Evolutionary conservation across 2,329 filamentous ascomycete species (phyloP), one percentile per base, ranked within the genome.

Genomic region (Monosporascus sp.): DNA sequence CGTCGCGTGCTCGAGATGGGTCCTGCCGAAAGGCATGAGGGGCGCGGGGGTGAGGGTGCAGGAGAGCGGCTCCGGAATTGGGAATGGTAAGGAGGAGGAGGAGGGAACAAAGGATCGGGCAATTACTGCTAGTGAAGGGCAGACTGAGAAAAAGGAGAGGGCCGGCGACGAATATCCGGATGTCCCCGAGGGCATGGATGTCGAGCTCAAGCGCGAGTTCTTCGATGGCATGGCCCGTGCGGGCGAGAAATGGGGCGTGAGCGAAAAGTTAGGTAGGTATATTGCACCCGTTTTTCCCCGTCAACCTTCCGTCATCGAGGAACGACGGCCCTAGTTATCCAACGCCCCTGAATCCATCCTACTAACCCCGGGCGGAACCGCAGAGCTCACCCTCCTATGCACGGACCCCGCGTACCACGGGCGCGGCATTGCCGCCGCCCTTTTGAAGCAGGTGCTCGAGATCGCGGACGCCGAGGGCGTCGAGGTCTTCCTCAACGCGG

Each of bases 1-100:
- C 28, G 65, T 64, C 49, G 63, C 59, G 4, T 65, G 57, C 52
- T 56, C 63, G 2, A 63, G 63, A 40, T 68, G 65, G 66, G 60
- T 62, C 14, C 51, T 57, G 2, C 65, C 63, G 6, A 47, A 47
- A 5, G 3, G 22, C 3, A 55, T 67, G 57, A 31, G 24, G 40
- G 59, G 59, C 11, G 14, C 3, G 26, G 26, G 8, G 48, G 26
- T 37, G 37, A 31, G n/a, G 47, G 18, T 20, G 22, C 15, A 43
- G 44, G 15, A 55, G 7, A 14, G 5, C 35, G 40, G 37, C 20
- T 9, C 26, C 40, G 15, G 28, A 41, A 38, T 15, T 26, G 43
- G 37, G 38, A 24, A 7, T 15, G 51, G 49, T 15, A 50, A 31
- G 53, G 50, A 46, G 28, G 49, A 15, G 20, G 43, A 47, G 26